phyloP scores from a whole-genome alignment of 2,329 filamentous ascomycete species.

The Cladosporium halotolerans region DNA sequence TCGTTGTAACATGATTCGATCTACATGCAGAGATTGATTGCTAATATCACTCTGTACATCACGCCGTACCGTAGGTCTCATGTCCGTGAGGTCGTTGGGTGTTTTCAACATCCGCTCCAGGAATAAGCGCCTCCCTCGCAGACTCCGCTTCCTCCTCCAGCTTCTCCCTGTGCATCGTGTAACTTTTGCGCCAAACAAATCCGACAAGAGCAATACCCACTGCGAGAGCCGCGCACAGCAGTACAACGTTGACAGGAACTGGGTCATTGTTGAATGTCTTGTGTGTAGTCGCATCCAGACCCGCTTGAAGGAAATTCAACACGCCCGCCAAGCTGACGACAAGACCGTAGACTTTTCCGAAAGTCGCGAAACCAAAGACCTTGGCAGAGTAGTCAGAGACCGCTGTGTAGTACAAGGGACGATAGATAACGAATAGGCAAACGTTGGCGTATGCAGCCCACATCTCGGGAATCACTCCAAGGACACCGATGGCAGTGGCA shows the following conservation, averaged over 20 bases:
- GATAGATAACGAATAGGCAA: slow-evolving; percentile 72
- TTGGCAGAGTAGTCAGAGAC: slow-evolving; percentile 85
- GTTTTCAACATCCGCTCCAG: slow-evolving; percentile 24
- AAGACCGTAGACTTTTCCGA: slow-evolving; percentile 88
- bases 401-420: slow-evolving; percentile 85
- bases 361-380: slow-evolving; percentile 86
- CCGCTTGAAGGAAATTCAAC: slow-evolving; percentile 77
- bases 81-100: slow-evolving; percentile 25
- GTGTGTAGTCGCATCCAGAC: slow-evolving; percentile 72
- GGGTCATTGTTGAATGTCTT: slow-evolving; percentile 65
- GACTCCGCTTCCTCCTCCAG: slow-evolving; percentile 41
- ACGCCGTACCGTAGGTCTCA: slow-evolving; percentile 25
- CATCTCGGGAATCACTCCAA: slow-evolving; percentile 65
- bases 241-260: slow-evolving; percentile 65
- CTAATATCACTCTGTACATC: background rate
- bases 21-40: background rate
- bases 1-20: background rate
- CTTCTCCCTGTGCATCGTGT: slow-evolving; percentile 35
- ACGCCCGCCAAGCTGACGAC: slow-evolving; percentile 82
- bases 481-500: slow-evolving; percentile 67
- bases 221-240: slow-evolving; percentile 56
- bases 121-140: slow-evolving; percentile 35
- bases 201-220: slow-evolving; percentile 61
- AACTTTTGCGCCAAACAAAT: slow-evolving; percentile 55
- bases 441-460: slow-evolving; percentile 73